These are phyloP conservation scores for Xylaria hypoxylon DNA, from an alignment of 2,329 filamentous ascomycete species.

Conservation along the genomic window DNA sequence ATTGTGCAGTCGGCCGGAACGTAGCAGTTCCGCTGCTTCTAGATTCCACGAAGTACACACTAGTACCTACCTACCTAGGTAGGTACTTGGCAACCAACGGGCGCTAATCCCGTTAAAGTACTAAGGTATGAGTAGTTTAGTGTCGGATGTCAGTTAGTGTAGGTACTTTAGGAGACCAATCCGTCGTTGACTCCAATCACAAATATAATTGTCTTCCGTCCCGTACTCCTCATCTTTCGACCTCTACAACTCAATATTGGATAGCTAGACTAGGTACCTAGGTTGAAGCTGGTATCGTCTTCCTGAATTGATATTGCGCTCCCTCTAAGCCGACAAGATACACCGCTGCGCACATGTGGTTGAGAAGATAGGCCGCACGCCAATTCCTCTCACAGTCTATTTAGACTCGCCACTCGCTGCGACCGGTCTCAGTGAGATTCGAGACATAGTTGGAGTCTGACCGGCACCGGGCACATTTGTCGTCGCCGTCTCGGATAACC, in stretches of 20 bases:
- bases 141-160: slow-evolving; percentile 32
- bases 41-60: slow-evolving; percentile 2
- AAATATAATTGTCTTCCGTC: slow-evolving; percentile 27
- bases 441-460: background rate
- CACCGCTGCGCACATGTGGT: slow-evolving; percentile 11
- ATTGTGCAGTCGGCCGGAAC: slow-evolving; percentile 35
- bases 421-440: slow-evolving; percentile 5
- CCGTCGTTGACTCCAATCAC: slow-evolving; percentile 14
- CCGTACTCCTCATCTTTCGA: background rate
- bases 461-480: slow-evolving; percentile 16
- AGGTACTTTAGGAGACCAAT: background rate
- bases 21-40: slow-evolving; percentile 35
- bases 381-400: slow-evolving; percentile 9
- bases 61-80: background rate
- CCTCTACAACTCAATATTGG: background rate
- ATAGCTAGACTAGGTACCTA: background rate
- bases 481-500: slow-evolving; percentile 6
- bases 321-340: slow-evolving; percentile 3
- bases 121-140: slow-evolving; percentile 1
- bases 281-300: background rate
- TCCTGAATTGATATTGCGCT: slow-evolving; percentile 18
- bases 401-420: slow-evolving; percentile 8
- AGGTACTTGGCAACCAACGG: background rate
- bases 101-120: slow-evolving; percentile 12
- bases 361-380: slow-evolving; percentile 17